Evolutionary conservation across 495 filamentous ascomycete species (phyloP), one percentile per base, ranked within the genome.

Genomic region (Daldinia childiae): DNA sequence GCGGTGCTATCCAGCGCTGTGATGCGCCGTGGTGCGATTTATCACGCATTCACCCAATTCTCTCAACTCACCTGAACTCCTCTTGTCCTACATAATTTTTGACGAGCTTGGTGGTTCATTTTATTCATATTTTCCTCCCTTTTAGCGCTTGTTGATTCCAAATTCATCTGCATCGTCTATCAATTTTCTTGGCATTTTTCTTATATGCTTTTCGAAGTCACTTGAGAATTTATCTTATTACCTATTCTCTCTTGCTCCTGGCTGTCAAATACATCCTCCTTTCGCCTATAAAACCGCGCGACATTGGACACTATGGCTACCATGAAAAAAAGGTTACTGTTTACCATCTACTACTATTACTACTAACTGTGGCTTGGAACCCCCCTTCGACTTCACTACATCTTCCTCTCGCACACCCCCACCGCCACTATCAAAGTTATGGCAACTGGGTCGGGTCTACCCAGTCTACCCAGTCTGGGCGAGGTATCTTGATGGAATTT

Each of bases 271-370:
- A 29, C 63, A 52, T 36, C 68, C 43, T 30, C 27, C 52, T 27
- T 52, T 63, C 50, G 21, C 48, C 64, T 63, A 51, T 52, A 72
- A 48, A 67, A 62, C 52, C 58, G 56, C 64, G 64, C 50, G 58
- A 67, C 62, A 62, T 55, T 56, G 64, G 59, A 57, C 61, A 72
- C 34, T 29, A 75, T 76, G 76, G 69, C 70, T 51, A 74, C 62
- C 41, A 76, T 76, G 65, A 77, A 75, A 55, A 77, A 77, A 76
- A 77, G 75, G 75, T 77, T 71, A 66, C 58, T 68, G 39, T 66
- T 56, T 55, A 68, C 63, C 43, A 66, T 70, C 68, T 68, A 66
- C 66, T 74, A 64, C 43, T 48, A 48, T 24, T 48, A 48, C 43
- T 48, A 48, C 45, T 58, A 36, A 64, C 36, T 51, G 62, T 69